Base-by-base conservation (phyloP, 2,329 filamentous ascomycete genomes). In the Rhynchosporium secalis region DNA sequence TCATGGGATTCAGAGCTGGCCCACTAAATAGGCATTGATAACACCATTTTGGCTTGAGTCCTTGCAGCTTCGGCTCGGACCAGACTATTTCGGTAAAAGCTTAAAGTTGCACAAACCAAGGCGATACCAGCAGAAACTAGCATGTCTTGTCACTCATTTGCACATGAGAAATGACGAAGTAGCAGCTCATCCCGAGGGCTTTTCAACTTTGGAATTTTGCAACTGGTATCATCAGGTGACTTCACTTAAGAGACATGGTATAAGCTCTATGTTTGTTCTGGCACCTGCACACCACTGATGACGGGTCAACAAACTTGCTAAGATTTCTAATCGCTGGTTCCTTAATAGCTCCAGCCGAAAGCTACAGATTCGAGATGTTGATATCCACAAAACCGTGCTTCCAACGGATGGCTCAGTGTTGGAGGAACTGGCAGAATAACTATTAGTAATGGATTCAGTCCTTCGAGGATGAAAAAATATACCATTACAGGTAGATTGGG, bases 31-130 rank as follows among this genome's bases (percentile, higher is more conserved):
- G 10, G 20, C 33, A 33, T 38, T 38, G 7, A 52, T 38, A 38
- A 52, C 33, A 20, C 51, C 15, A 36, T 12, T 9, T 33, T 45
- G 40, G 54, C 20, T 36, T 36, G 33, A 10, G 54, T 56, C 29
- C 20, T 43, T 56, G 54, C 45, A 40, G 54, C 54, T 56, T 46
- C 54, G 54, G 54, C 54, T 45, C 54, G 54, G 54, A 56, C 26
- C 54, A 45, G 28, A 31, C 20, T 38, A 43, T 9, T 20, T 56
- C 33, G 38, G 45, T 56, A 33, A 40, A 56, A 56, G 40, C 54
- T 45, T 45, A 56, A 45, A 45, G 10, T 20, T 56, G 15, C 31
- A 12, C 51, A 54, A 54, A 26, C 28, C n/a, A 29, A 26, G 15
- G 7, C 26, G n/a, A 12, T 29, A 13, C 26, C 31, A 45, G 41